Conservation (phyloP, 2,329 filamentous ascomycete species). For the Cyphellophora attinorum region DNA sequence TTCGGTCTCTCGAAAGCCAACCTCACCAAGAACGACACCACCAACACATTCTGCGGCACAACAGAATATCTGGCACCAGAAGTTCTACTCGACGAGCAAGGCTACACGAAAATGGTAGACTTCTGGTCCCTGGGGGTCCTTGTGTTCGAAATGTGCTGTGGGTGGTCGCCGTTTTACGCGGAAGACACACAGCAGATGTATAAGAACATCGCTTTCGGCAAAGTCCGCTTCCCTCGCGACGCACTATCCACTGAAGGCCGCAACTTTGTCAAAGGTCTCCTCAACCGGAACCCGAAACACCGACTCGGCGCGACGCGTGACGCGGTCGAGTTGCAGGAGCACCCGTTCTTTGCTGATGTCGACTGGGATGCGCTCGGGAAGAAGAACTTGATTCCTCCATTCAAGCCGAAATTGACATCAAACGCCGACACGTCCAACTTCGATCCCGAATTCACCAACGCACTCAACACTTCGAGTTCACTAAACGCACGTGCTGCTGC, state of each 20-base stretch:
- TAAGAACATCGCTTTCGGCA: slow-evolving; percentile 99
- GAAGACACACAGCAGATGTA: slow-evolving; percentile 99
- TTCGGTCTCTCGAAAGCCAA: slow-evolving; percentile 98
- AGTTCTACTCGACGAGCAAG: slow-evolving; percentile 87
- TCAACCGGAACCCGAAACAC: slow-evolving; percentile 96
- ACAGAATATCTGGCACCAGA: slow-evolving; percentile 96
- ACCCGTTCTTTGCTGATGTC: slow-evolving; percentile 89
- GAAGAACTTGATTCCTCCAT: slow-evolving; percentile 90
- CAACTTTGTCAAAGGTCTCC: slow-evolving; percentile 94
- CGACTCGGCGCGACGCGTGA: slow-evolving; percentile 83
- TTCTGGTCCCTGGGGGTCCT: slow-evolving; percentile 98
- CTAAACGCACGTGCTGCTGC: slow-evolving; percentile 86
- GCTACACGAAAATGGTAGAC: slow-evolving; percentile 99
- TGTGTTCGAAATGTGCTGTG: slow-evolving; percentile 99
- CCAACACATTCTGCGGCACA: slow-evolving; percentile 97
- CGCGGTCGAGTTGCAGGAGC: slow-evolving; percentile 85
- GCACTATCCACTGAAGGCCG: slow-evolving; percentile 88
- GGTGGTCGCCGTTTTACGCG: slow-evolving; percentile 97
- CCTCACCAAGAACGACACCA: slow-evolving; percentile 91
- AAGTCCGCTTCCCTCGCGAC: slow-evolving; percentile 91
- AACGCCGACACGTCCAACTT: slow-evolving; percentile 97
- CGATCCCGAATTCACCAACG: slow-evolving; percentile 96
- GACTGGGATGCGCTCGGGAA: slow-evolving; percentile 82
- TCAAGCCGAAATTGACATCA: slow-evolving; percentile 94
- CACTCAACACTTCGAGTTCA: slow-evolving; percentile 74